Evolutionary conservation across 2,329 filamentous ascomycete genomes (phyloP).

Genomic region (Sclerotinia glacialis): DNA sequence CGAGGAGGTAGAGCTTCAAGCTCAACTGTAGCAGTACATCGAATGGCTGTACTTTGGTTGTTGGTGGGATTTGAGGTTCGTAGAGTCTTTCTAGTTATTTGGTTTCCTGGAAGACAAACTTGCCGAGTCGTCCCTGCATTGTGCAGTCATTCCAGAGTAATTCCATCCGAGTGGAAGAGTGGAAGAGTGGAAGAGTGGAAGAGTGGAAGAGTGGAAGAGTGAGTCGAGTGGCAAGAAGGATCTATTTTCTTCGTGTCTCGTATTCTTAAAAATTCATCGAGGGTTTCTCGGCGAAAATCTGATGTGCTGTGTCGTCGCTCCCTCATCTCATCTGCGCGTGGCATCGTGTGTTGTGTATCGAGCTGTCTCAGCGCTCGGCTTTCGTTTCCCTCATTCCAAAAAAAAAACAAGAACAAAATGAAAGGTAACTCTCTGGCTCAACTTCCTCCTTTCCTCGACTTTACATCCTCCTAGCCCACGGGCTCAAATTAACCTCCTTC

Average conservation of each 20-base stretch:
- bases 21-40: background rate
- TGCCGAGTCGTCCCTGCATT: background rate
- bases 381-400: background rate
- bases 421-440: background rate
- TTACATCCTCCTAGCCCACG: conserved; percentile 23
- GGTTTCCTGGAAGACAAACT: background rate
- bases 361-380: background rate
- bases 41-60: background rate
- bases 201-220: background rate
- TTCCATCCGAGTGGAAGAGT: background rate
- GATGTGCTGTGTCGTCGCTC: background rate
- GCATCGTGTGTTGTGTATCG: background rate
- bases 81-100: background rate
- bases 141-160: background rate
- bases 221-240: background rate
- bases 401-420: background rate
- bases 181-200: too few species aligned
- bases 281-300: background rate
- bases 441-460: background rate
- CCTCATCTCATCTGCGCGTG: background rate
- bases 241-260: background rate
- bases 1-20: background rate
- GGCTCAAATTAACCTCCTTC: conserved; percentile 44
- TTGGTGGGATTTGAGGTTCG: background rate
- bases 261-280: background rate